Conservation (phyloP, 1,139 yeast species). For the Geotrichum klebahnii region DNA sequence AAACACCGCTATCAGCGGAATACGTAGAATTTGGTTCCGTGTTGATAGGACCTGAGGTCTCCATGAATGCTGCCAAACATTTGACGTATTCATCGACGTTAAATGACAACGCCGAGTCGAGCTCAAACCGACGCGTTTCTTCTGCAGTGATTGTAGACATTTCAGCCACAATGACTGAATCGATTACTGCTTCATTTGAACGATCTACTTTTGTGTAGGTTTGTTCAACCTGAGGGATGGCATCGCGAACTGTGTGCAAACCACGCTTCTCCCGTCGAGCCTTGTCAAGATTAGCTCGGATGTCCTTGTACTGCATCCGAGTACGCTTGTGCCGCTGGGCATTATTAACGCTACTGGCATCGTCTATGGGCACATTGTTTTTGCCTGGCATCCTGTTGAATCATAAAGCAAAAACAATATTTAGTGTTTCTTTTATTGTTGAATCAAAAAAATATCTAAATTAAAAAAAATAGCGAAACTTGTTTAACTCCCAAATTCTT, state of each 20-base stretch:
- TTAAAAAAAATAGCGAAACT: too few species aligned
- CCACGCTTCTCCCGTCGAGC: constrained; percentile 15
- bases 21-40: constrained; percentile 7
- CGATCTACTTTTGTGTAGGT: constrained; percentile 22
- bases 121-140: constrained; percentile 23
- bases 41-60: constrained; percentile 27
- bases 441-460: too few species aligned
- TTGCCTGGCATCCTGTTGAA: background rate
- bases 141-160: constrained; percentile 22
- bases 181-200: constrained; percentile 26
- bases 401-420: background rate
- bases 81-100: constrained; percentile 48
- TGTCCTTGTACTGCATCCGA: constrained; percentile 16
- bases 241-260: constrained; percentile 9
- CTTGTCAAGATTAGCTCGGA: constrained; percentile 14
- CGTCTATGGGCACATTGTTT: background rate
- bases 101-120: constrained; percentile 36
- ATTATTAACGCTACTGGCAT: background rate
- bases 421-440: background rate
- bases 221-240: constrained; percentile 20
- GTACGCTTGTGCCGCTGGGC: constrained; percentile 7
- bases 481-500: too few species aligned
- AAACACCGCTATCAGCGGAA: background rate
- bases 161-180: constrained; percentile 21
- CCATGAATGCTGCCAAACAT: constrained; percentile 43